Evolutionary conservation across 495 filamentous ascomycete species (phyloP).

Genomic region (Symbiotaphrina buchneri): DNA sequence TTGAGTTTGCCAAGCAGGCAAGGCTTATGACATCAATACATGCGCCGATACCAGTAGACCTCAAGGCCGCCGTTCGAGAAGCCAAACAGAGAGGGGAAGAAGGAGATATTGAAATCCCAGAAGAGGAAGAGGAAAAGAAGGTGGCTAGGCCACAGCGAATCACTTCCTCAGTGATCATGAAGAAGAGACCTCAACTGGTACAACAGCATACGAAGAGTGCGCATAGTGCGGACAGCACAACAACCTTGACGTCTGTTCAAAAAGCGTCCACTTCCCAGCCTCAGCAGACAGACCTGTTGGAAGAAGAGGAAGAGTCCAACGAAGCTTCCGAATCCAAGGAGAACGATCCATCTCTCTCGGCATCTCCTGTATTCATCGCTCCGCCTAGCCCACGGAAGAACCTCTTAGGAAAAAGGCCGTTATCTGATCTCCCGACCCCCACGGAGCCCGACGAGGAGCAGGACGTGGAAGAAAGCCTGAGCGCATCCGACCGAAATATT

Average conservation of each 20-base stretch:
- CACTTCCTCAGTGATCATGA: conserved; percentile 6
- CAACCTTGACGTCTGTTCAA: background rate
- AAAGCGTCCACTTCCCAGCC: conserved; percentile 4
- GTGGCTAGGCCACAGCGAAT: background rate
- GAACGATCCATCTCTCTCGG: conserved; percentile 24
- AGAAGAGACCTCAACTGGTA: conserved; percentile 4
- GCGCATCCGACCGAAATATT: background rate
- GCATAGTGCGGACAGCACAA: background rate
- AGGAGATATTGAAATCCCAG: conserved; percentile 8
- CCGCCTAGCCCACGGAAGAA: background rate
- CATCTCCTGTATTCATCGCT: conserved; percentile 16
- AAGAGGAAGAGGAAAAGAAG: conserved; percentile 3
- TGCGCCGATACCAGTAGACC: conserved; percentile 25
- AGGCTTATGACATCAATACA: conserved; percentile 46
- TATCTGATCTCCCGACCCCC: background rate
- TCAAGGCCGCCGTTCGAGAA: conserved; percentile 22
- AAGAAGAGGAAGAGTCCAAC: conserved; percentile 12
- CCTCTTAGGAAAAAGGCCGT: background rate
- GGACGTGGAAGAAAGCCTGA: too few species aligned
- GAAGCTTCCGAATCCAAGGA: conserved; percentile 19
- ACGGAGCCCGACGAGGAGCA: background rate
- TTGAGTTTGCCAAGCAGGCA: conserved; percentile 34
- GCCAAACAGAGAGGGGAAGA: conserved; percentile 40
- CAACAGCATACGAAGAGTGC: background rate
- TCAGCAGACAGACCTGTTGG: conserved; percentile 4